These are phyloP conservation scores for Sugiyamaella mastotermitis DNA, from an alignment of 805 yeast species.

Conservation along the genomic window DNA sequence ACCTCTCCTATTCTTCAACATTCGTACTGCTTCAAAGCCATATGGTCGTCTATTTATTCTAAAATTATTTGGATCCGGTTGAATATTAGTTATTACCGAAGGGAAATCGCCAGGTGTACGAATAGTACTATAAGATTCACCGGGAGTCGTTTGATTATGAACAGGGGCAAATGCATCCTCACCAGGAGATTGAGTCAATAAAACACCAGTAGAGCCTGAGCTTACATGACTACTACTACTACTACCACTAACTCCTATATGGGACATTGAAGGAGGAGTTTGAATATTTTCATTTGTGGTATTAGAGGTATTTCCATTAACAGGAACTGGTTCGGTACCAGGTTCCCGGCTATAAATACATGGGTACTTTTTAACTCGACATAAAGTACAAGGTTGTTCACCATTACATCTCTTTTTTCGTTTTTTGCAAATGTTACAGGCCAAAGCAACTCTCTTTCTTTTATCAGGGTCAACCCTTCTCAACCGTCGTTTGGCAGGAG, in stretches of 20 bases:
- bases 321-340: no score
- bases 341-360: conserved; percentile 26
- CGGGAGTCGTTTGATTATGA: background rate
- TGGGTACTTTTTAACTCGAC: conserved; percentile 24
- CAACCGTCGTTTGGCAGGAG: no score
- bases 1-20: conserved; percentile 34
- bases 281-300: background rate
- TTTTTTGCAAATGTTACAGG: conserved; percentile 40
- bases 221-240: background rate
- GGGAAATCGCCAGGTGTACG: no score
- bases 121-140: background rate
- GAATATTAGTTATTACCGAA: background rate
- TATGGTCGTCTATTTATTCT: background rate
- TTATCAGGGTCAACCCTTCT: conserved; percentile 17
- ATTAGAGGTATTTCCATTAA: background rate
- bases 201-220: background rate
- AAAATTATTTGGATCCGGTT: background rate
- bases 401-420: conserved; percentile 34
- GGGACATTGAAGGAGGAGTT: background rate
- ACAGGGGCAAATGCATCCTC: background rate
- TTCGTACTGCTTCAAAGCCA: conserved; percentile 20
- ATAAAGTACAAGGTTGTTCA: conserved; percentile 32
- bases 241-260: no score
- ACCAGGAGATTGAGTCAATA: background rate
- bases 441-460: conserved; percentile 38